These are phyloP conservation scores for Symbiodinium pilosum DNA, from an alignment of 73 alveolate genomes.

Conservation along the genomic window DNA sequence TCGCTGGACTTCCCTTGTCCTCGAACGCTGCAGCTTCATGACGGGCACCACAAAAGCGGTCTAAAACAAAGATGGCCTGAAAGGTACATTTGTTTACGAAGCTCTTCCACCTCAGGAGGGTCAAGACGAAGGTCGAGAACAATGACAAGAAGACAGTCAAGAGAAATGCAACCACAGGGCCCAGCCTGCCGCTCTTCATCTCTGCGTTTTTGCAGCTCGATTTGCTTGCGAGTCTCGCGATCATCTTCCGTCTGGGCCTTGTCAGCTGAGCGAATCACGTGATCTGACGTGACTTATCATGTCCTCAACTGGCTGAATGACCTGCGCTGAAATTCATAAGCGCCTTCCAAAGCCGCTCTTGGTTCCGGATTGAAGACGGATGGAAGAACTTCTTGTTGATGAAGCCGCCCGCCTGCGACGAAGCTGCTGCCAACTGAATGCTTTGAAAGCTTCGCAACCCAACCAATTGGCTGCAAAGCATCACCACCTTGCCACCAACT, in stretches of 20 bases:
- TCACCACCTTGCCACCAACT: slow-evolving; percentile 76
- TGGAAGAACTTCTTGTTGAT: slow-evolving; percentile 94
- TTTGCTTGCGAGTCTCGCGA: slow-evolving; percentile 55
- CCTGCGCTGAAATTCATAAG: not conserved
- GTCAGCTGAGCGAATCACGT: not conserved
- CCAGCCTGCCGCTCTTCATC: slow-evolving; percentile 79
- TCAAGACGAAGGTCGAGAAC: not conserved
- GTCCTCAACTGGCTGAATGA: too few relatives aligned
- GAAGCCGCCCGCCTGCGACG: slow-evolving; percentile 83
- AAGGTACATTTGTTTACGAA: slow-evolving; percentile 90
- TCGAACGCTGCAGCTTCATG: not conserved
- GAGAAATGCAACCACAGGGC: not conserved
- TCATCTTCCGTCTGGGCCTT: slow-evolving; percentile 87
- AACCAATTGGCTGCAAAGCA: too few relatives aligned
- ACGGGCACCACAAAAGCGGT: not conserved
- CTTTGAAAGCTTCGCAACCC: too few relatives aligned
- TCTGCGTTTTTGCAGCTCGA: slow-evolving; percentile 42
- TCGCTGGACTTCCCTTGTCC: slow-evolving; percentile 68
- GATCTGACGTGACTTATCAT: not conserved
- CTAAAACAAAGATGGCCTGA: slow-evolving; percentile 47
- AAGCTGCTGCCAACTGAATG: not conserved
- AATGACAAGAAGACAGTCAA: not conserved
- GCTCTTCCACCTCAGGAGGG: slow-evolving; percentile 51
- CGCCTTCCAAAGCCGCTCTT: slow-evolving; percentile 86
- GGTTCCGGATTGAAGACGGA: slow-evolving; percentile 76